These are phyloP conservation scores for Daldinia eschscholtzii DNA, from an alignment of 2,329 filamentous ascomycete genomes.

Conservation along the genomic window DNA sequence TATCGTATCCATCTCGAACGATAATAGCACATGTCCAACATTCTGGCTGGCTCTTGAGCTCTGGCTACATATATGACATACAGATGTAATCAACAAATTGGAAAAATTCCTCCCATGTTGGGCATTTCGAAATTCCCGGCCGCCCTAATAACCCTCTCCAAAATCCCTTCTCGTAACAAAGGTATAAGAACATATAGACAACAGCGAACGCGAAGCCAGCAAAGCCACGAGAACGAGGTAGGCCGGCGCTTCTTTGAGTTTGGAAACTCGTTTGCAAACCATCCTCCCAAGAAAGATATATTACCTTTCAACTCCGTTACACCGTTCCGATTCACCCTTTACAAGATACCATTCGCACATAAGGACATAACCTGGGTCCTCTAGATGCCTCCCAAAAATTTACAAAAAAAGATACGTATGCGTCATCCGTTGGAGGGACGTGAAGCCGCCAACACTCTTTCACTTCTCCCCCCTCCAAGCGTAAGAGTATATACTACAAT, in stretches of 20 bases:
- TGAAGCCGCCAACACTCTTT: constrained; percentile 9
- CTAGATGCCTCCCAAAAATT: constrained; percentile 33
- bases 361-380: constrained; percentile 21
- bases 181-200: constrained; percentile 30
- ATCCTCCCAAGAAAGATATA: constrained; percentile 5
- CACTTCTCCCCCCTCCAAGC: constrained; percentile 3
- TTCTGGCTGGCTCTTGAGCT: neutral
- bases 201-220: constrained; percentile 31
- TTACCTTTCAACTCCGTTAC: constrained; percentile 34
- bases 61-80: constrained; percentile 11
- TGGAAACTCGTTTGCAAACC: constrained; percentile 1
- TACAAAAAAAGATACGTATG: constrained; percentile 39
- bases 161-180: constrained; percentile 9
- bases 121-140: constrained; percentile 6
- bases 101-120: neutral
- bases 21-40: neutral
- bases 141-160: constrained; percentile 3
- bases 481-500: constrained; percentile 37
- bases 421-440: constrained; percentile 32
- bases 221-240: constrained; percentile 16
- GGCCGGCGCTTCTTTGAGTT: constrained; percentile 18
- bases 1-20: constrained; percentile 19
- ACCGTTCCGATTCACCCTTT: constrained; percentile 7
- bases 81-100: constrained; percentile 3
- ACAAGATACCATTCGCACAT: constrained; percentile 23